Percentiles rank a stretch among this genome's conserved stretches.
phyloP scores from a whole-genome alignment of 768 basidiomycete species.

The Wakefieldia striispora region DNA sequence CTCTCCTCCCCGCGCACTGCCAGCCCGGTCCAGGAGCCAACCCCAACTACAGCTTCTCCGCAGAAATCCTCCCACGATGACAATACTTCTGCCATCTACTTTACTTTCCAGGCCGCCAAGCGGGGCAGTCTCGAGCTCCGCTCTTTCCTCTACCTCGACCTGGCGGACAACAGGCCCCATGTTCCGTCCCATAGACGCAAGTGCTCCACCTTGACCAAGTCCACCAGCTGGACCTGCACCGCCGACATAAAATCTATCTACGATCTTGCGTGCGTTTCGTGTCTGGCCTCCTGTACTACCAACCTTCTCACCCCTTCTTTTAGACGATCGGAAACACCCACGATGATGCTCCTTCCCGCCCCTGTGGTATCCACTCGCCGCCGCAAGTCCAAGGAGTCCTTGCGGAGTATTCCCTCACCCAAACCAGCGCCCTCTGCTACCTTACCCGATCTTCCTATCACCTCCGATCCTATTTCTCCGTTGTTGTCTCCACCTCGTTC shows the following conservation, averaged over 20 bases:
- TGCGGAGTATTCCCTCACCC: constrained; percentile 54
- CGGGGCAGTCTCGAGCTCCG: constrained; percentile 41
- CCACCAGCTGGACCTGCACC: constrained; percentile 30
- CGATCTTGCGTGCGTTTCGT: constrained; percentile 13
- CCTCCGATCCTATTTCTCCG: neutral
- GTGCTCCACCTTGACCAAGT: constrained; percentile 29
- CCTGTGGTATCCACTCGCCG: constrained; percentile 17
- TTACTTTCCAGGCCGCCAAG: constrained; percentile 42
- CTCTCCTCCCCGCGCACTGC: constrained; percentile 21
- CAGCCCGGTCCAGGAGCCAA: neutral
- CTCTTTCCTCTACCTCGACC: constrained; percentile 69
- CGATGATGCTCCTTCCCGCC: constrained; percentile 11
- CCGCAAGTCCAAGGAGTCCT: constrained; percentile 39
- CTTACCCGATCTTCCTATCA: constrained; percentile 44
- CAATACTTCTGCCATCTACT: constrained; percentile 43
- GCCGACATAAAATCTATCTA: constrained; percentile 7
- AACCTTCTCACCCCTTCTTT: neutral
- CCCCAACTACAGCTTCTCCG: neutral
- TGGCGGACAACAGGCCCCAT: constrained; percentile 50
- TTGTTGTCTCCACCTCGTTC: neutral
- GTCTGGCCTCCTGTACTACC: neutral
- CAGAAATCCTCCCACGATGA: constrained; percentile 14
- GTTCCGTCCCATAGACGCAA: constrained; percentile 39
- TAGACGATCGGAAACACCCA: constrained; percentile 29
- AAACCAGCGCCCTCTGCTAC: constrained; percentile 57